phyloP scores from a whole-genome alignment of 2,329 filamentous ascomycete species.

The Phaeomoniella chlamydospora region DNA sequence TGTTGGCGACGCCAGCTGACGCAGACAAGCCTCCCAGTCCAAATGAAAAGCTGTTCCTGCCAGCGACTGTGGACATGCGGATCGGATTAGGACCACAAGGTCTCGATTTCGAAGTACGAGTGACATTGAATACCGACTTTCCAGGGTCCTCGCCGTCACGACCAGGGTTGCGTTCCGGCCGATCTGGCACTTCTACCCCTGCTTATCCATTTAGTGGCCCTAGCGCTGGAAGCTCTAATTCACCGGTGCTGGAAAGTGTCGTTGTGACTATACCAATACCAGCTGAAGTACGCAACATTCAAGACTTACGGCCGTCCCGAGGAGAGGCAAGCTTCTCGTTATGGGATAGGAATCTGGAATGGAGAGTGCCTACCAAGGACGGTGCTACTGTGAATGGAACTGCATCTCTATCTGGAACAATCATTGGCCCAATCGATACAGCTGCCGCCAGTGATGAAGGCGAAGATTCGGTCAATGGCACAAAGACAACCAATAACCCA shows the following conservation, averaged over 20 bases:
- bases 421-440: conserved; percentile 47
- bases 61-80: conserved; percentile 67
- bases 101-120: conserved; percentile 75
- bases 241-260: conserved; percentile 60
- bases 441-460: conserved; percentile 33
- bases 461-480: conserved; percentile 13
- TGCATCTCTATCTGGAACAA: conserved; percentile 65
- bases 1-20: conserved; percentile 56
- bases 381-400: conserved; percentile 50
- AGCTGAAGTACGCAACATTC: conserved; percentile 62
- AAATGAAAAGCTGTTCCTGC: conserved; percentile 57
- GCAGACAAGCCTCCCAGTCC: conserved; percentile 39
- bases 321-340: conserved; percentile 75
- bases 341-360: conserved; percentile 60
- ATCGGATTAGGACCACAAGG: conserved; percentile 62
- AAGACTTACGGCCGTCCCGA: conserved; percentile 63
- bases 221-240: conserved; percentile 36
- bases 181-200: conserved; percentile 21
- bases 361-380: conserved; percentile 70
- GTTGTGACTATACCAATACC: conserved; percentile 68
- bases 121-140: conserved; percentile 57
- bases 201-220: conserved; percentile 32
- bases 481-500: conserved; percentile 16
- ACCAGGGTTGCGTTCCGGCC: conserved; percentile 23
- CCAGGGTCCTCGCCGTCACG: conserved; percentile 27